These are phyloP conservation scores for Purshia tridentata DNA, from an alignment of 306 rosid genomes.

Conservation along the genomic window DNA sequence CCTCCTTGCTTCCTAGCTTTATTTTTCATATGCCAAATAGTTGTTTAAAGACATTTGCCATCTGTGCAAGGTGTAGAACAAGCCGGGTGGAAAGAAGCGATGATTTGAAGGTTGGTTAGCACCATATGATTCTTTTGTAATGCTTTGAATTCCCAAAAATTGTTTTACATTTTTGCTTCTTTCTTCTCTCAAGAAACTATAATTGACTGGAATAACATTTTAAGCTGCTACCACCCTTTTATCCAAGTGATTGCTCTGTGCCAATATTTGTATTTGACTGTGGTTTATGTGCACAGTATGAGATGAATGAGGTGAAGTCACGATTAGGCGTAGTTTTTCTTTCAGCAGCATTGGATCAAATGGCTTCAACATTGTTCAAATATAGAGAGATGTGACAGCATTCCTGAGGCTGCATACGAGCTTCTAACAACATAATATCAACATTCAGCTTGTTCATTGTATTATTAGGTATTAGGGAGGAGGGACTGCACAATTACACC, in stretches of 20 bases:
- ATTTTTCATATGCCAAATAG: not conserved
- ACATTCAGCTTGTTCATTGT: constrained; percentile 2
- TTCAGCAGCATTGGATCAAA: no score
- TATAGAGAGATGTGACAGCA: no score
- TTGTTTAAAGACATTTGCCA: constrained; percentile 25
- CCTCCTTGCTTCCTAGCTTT: not conserved
- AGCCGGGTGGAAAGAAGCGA: constrained; percentile 40
- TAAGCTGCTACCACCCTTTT: not conserved
- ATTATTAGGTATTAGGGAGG: not conserved
- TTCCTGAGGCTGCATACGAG: no score
- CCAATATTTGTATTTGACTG: not conserved
- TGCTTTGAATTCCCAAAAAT: not conserved
- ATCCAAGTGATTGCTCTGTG: not conserved
- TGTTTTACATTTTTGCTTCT: not conserved
- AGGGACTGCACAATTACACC: constrained; percentile 19
- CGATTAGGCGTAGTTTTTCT: no score
- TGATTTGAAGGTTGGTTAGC: constrained; percentile 53
- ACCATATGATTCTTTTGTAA: constrained; percentile 7
- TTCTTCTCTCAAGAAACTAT: not conserved
- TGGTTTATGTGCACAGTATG: no score
- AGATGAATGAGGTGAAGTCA: no score
- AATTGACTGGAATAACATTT: not conserved
- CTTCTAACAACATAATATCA: no score
- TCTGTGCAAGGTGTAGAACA: constrained; percentile 70
- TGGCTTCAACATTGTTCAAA: no score